Evolutionary conservation across 2,329 filamentous ascomycete species (phyloP).

Genomic region (Fusarium sp.): DNA sequence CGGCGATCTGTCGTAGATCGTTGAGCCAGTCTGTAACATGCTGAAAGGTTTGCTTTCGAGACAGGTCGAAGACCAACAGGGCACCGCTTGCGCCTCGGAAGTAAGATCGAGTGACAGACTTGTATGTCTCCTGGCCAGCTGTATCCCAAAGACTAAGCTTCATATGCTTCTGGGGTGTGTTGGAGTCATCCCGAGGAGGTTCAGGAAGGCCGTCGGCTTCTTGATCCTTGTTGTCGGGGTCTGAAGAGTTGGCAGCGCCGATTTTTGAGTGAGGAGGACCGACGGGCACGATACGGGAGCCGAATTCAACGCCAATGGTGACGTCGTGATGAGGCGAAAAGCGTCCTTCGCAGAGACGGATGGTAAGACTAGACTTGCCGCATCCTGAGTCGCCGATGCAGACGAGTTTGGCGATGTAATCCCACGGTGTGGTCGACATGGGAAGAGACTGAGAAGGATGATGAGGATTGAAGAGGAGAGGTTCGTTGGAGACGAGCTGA

Average conservation of each 20-base stretch:
- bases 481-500: constrained; percentile 7
- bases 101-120: constrained; percentile 92
- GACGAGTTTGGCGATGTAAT: constrained; percentile 99
- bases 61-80: constrained; percentile 94
- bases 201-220: constrained; percentile 58
- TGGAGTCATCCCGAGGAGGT: constrained; percentile 55
- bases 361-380: constrained; percentile 93
- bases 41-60: constrained; percentile 82
- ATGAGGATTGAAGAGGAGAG: not conserved
- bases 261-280: constrained; percentile 76
- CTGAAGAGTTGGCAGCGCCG: constrained; percentile 41
- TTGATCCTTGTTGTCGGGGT: constrained; percentile 18
- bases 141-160: constrained; percentile 96
- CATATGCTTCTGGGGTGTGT: constrained; percentile 76
- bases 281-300: constrained; percentile 90
- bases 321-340: constrained; percentile 96
- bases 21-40: constrained; percentile 94
- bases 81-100: constrained; percentile 79
- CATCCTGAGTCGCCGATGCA: constrained; percentile 97
- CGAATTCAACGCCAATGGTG: constrained; percentile 96
- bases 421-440: constrained; percentile 81
- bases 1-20: constrained; percentile 92
- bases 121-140: constrained; percentile 96
- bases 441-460: constrained; percentile 17
- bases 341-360: constrained; percentile 94